Evolutionary conservation across 495 filamentous ascomycete species (phyloP).

Genomic region (Aspergillus ellipticus): DNA sequence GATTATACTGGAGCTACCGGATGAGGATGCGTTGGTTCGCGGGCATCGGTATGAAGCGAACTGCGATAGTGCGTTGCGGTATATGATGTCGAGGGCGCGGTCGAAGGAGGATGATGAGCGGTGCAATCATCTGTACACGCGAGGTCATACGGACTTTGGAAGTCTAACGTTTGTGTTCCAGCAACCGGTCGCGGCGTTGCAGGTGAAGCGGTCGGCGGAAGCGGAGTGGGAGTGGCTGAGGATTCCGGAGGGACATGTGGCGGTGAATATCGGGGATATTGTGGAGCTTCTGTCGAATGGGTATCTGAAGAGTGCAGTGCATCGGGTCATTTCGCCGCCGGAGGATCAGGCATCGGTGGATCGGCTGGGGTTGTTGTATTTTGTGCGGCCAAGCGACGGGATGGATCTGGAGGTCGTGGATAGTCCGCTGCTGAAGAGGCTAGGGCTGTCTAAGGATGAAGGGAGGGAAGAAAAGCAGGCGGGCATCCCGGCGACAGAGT

Average conservation of each 20-base stretch:
- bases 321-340: constrained; percentile 46
- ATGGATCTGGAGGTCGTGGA: constrained; percentile 15
- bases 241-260: constrained; percentile 28
- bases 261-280: constrained; percentile 46
- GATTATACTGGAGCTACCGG: constrained; percentile 49
- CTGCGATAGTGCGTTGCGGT: constrained; percentile 46
- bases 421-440: constrained; percentile 14
- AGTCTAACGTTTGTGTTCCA: constrained; percentile 52
- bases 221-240: constrained; percentile 23
- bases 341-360: constrained; percentile 42
- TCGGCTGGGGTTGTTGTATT: constrained; percentile 45
- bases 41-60: constrained; percentile 48
- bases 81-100: constrained; percentile 52
- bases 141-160: constrained; percentile 53
- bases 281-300: constrained; percentile 39
- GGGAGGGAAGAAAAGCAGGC: constrained; percentile 7
- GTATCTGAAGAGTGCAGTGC: constrained; percentile 42
- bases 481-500: constrained; percentile 25
- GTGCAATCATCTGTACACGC: constrained; percentile 37
- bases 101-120: constrained; percentile 38
- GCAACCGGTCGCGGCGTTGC: constrained; percentile 53
- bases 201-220: constrained; percentile 31
- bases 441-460: constrained; percentile 13
- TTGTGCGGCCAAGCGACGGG: constrained; percentile 35
- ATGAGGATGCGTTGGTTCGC: constrained; percentile 42